Evolutionary conservation across 306 rosid genomes (phyloP).

Genomic region (Quercus mongolica): DNA sequence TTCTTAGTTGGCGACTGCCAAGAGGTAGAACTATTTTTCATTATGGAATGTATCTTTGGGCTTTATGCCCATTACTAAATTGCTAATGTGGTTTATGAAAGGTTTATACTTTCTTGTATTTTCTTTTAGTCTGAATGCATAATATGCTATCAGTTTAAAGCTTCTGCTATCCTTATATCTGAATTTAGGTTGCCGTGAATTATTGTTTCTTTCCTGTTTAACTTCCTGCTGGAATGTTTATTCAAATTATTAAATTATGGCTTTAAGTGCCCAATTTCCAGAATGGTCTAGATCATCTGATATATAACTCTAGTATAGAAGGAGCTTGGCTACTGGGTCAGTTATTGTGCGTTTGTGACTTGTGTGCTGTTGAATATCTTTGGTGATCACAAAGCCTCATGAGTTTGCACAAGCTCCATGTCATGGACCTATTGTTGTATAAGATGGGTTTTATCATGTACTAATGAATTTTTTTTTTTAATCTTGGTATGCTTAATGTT

Average conservation of each 20-base stretch:
- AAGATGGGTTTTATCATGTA: neutral
- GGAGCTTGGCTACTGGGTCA: neutral
- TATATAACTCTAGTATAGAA: neutral
- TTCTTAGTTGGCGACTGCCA: slow-evolving; percentile 90
- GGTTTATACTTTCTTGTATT: neutral
- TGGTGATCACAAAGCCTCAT: neutral
- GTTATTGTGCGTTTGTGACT: neutral
- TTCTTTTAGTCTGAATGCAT: neutral
- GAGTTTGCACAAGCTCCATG: neutral
- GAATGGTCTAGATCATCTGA: neutral
- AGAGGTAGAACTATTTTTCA: slow-evolving; percentile 59
- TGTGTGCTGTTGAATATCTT: neutral
- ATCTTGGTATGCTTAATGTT: neutral
- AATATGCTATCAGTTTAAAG: neutral
- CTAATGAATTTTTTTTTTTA: neutral
- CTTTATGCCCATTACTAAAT: neutral
- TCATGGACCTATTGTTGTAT: neutral
- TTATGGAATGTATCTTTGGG: neutral
- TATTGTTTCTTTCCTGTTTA: neutral
- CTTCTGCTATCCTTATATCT: neutral
- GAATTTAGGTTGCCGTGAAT: neutral
- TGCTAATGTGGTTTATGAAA: neutral
- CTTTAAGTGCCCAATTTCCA: neutral
- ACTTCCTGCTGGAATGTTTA: neutral
- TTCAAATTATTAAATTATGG: neutral